Base-by-base conservation (phyloP, 495 filamentous ascomycete genomes). In the Cercophora sp. region DNA sequence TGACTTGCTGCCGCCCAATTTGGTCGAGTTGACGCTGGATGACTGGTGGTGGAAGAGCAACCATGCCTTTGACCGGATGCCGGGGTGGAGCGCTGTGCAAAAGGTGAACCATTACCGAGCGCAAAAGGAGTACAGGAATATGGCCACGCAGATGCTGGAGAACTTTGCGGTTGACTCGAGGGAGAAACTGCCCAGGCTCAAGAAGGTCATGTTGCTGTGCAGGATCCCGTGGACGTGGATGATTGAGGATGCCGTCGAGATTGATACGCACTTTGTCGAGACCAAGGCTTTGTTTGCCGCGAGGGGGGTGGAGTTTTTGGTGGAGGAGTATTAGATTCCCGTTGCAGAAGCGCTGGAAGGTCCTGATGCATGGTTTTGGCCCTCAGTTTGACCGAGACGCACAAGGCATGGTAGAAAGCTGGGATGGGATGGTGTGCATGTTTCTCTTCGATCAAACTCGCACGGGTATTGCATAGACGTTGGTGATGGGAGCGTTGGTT, bases 21-120 rank as follows among this genome's bases (percentile, higher is more conserved):
- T 69, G 13, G 57, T 65, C 19, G 62, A 65, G 47, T 50, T 69
- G 5, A 56, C 59, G 1, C 56, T 69, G 16, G 64, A 67, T 29
- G 66, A 69, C 48, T 69, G 57, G 59, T 67, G 66, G 66, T 69
- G 64, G 64, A 29, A 31, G 35, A 58, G 57, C 49, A 36, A 47
- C 5, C 20, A 48, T 6, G 43, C 40, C 23, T 55, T 47, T 48
- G 41, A 56, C 13, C 29, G 19, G 0, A 55, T 67, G 43, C 50
- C 55, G 0, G 26, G 48, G 19, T 65, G 64, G 64, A n/a, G 5
- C 4, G 13, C 19, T 6, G 3, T 9, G n/a, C 10, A 61, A 4
- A 62, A 54, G 50, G 40, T 65, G 1, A 18, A 4, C 2, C 56
- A 67, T 52, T 67, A 65, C 54, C 15, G 41, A 19, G 8, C 26